A percentile compares a stretch with the other conserved stretches of the same genome.
Conservation (phyloP, 345 rosid genomes). For the Excoecaria cochinchinensis region DNA sequence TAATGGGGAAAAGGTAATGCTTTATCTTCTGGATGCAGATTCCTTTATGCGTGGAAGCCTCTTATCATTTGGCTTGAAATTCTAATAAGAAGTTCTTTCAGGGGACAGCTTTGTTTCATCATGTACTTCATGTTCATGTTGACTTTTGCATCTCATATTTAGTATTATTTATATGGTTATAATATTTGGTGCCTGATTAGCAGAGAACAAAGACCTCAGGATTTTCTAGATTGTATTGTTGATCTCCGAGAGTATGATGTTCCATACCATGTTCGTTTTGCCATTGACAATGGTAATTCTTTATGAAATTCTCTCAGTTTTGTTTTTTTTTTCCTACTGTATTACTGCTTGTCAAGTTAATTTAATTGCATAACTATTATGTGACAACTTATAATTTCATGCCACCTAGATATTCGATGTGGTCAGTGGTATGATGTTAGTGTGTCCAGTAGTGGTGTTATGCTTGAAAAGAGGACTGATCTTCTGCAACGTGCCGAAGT, state of each 20-base stretch:
- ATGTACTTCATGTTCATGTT: neutral
- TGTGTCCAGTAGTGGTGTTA: slow-evolving; percentile 63
- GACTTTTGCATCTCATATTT: slow-evolving; percentile 11
- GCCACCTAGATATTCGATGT: slow-evolving; percentile 66
- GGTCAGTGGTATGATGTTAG: slow-evolving; percentile 95
- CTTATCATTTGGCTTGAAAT: neutral
- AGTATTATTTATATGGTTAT: slow-evolving; percentile 3
- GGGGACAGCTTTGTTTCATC: neutral
- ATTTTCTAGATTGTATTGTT: slow-evolving; percentile 77
- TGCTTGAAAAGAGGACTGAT: slow-evolving; percentile 71
- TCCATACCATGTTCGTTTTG: slow-evolving; percentile 96
- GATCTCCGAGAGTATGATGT: slow-evolving; percentile 96
- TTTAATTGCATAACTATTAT: slow-evolving; percentile 16
- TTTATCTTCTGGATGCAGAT: neutral
- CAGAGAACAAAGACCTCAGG: slow-evolving; percentile 82
- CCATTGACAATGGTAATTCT: slow-evolving; percentile 81
- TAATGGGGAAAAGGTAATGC: slow-evolving; percentile 63
- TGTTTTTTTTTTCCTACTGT: slow-evolving; percentile 7
- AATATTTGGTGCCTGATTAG: slow-evolving; percentile 26
- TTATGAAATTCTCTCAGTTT: slow-evolving; percentile 7
- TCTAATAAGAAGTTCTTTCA: slow-evolving; percentile 1
- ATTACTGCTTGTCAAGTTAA: slow-evolving; percentile 6
- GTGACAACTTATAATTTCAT: slow-evolving; percentile 21
- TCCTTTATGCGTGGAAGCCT: neutral
- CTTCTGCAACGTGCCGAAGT: slow-evolving; percentile 96